Conservation (phyloP, 2,329 filamentous ascomycete species). For the Biscogniauxia sp. region DNA sequence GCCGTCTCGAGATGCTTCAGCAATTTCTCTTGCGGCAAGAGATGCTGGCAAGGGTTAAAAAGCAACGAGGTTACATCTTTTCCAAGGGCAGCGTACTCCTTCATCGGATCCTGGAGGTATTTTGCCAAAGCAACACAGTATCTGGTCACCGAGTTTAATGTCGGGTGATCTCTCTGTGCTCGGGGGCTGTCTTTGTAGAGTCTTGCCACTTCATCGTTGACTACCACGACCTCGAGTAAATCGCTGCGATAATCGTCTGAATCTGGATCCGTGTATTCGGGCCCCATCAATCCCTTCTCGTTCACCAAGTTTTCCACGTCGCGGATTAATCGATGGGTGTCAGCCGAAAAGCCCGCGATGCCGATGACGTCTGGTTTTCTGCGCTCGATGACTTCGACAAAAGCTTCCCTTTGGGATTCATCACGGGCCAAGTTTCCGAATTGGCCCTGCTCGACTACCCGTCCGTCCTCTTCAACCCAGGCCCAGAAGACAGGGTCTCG, state of each 20-base stretch:
- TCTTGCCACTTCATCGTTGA: slow-evolving; percentile 96
- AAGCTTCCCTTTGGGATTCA: slow-evolving; percentile 64
- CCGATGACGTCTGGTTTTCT: slow-evolving; percentile 87
- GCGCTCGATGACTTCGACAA: slow-evolving; percentile 76
- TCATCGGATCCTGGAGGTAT: slow-evolving; percentile 93
- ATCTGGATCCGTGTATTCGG: slow-evolving; percentile 80
- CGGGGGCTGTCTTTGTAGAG: slow-evolving; percentile 89
- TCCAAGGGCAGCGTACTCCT: slow-evolving; percentile 91
- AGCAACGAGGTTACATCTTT: slow-evolving; percentile 82
- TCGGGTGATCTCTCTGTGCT: slow-evolving; percentile 76
- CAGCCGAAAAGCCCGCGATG: slow-evolving; percentile 83
- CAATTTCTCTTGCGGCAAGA: slow-evolving; percentile 85
- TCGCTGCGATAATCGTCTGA: slow-evolving; percentile 73
- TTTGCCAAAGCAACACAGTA: slow-evolving; percentile 88
- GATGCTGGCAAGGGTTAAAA: slow-evolving; percentile 86
- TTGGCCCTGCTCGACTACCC: slow-evolving; percentile 84
- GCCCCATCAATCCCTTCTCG: slow-evolving; percentile 72
- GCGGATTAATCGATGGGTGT: slow-evolving; percentile 79
- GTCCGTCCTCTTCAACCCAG: slow-evolving; percentile 89
- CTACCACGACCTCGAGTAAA: slow-evolving; percentile 80
- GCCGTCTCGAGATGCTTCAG: slow-evolving; percentile 87
- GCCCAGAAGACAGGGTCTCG: slow-evolving; percentile 87
- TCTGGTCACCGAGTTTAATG: slow-evolving; percentile 71
- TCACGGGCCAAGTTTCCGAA: slow-evolving; percentile 74
- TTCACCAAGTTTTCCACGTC: slow-evolving; percentile 77